Evolutionary conservation across 2,329 filamentous ascomycete species (phyloP).

Genomic region (Neonectria faginata): DNA sequence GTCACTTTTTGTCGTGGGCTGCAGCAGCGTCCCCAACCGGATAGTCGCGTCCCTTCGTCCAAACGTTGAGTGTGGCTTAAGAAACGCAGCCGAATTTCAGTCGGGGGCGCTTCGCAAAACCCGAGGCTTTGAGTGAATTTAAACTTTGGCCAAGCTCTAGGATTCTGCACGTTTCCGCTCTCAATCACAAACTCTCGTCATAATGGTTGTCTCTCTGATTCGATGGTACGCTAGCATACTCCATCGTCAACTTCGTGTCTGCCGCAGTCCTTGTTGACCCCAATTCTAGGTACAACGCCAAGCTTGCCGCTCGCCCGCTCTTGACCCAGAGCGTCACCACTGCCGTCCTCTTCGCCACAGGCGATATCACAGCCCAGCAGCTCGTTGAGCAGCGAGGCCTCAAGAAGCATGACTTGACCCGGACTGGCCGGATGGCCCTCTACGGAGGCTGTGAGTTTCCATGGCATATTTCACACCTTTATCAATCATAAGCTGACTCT

Average conservation of each 20-base stretch:
- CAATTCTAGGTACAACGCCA: slow-evolving; percentile 81
- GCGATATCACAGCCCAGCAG: slow-evolving; percentile 92
- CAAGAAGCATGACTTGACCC: slow-evolving; percentile 77
- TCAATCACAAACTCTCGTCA: slow-evolving; percentile 16
- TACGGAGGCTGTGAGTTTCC: slow-evolving; percentile 77
- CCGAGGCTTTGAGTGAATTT: slow-evolving; percentile 28
- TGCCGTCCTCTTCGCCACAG: slow-evolving; percentile 90
- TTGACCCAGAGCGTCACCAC: slow-evolving; percentile 93
- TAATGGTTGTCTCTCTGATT: slow-evolving; percentile 46
- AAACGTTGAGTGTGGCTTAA: slow-evolving; percentile 40
- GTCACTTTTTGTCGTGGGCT: slow-evolving; percentile 11
- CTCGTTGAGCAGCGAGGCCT: slow-evolving; percentile 84
- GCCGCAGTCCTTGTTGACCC: slow-evolving; percentile 29
- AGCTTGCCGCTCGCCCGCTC: slow-evolving; percentile 82
- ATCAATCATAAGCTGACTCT: slow-evolving; percentile 24
- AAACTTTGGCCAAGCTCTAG: slow-evolving; percentile 29
- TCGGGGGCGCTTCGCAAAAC: slow-evolving; percentile 21
- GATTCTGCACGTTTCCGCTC: slow-evolving; percentile 12
- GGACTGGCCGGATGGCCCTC: slow-evolving; percentile 82
- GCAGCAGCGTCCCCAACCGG: slow-evolving; percentile 27
- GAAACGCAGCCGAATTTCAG: slow-evolving; percentile 22
- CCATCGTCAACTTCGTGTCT: slow-evolving; percentile 3
- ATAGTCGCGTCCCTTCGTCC: slow-evolving; percentile 31
- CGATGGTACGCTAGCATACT: slow-evolving; percentile 46
- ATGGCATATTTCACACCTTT: not conserved